phyloP scores from a whole-genome alignment of 208 protist genomes.

The Leishmania mexicana region DNA sequence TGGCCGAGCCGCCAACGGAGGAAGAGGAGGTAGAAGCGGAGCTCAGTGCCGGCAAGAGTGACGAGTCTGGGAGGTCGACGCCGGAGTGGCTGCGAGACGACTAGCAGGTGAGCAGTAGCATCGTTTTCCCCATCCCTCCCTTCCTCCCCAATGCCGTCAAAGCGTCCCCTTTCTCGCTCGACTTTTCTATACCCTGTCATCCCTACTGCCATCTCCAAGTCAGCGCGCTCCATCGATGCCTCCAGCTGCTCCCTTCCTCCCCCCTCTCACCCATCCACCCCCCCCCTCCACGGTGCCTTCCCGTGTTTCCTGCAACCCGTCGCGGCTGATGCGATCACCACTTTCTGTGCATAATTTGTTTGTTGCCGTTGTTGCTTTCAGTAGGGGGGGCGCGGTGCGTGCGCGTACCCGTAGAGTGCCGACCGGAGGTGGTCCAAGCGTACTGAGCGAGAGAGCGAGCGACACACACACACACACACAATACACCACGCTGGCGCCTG shows the following conservation, averaged over 20 bases:
- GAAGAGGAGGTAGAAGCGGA: slow-evolving; percentile 21
- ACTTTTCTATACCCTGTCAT: no score
- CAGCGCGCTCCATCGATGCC: not conserved
- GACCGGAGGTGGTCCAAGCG: not conserved
- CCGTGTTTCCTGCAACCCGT: no score
- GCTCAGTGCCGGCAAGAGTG: slow-evolving; percentile 14
- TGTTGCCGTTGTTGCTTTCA: not conserved
- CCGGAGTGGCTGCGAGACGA: slow-evolving; percentile 42
- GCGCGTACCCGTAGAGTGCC: not conserved
- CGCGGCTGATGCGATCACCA: not conserved
- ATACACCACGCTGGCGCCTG: no score
- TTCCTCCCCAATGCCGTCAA: not conserved
- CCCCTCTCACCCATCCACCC: not conserved
- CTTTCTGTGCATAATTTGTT: not conserved
- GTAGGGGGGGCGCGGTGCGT: not conserved
- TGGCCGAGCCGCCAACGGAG: not conserved
- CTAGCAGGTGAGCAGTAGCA: not conserved
- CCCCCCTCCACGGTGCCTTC: not conserved
- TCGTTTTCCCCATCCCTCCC: not conserved
- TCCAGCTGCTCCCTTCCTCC: not conserved
- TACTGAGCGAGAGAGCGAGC: not conserved
- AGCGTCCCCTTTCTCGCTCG: not conserved
- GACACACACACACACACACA: no score
- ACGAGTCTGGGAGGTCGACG: slow-evolving; percentile 36
- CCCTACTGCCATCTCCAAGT: not conserved